Evolutionary conservation across 2,329 filamentous ascomycete genomes (phyloP).

Genomic region (Monosporascus sp.): DNA sequence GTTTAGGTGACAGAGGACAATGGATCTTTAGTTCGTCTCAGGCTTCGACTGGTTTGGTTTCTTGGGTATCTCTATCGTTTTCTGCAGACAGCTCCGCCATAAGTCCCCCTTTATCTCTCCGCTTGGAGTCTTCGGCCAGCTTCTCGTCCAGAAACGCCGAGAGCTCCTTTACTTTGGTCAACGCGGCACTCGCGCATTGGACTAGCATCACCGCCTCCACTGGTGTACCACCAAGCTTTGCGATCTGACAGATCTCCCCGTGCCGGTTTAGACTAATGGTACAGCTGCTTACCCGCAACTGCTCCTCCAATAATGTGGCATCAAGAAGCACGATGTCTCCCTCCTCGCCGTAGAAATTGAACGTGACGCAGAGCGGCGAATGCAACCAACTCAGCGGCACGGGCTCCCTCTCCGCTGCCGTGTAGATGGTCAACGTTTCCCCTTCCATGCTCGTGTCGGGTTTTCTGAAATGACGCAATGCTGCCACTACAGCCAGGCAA

Average conservation of each 20-base stretch:
- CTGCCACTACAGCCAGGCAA: slow-evolving; percentile 82
- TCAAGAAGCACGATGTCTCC: slow-evolving; percentile 70
- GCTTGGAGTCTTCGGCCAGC: slow-evolving; percentile 72
- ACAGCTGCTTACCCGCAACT: slow-evolving; percentile 66
- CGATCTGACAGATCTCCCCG: slow-evolving; percentile 85
- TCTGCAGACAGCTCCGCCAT: slow-evolving; percentile 75
- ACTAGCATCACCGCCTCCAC: slow-evolving; percentile 76
- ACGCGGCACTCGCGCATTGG: slow-evolving; percentile 67
- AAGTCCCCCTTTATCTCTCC: slow-evolving; percentile 71
- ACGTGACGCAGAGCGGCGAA: slow-evolving; percentile 85
- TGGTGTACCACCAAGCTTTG: slow-evolving; percentile 80
- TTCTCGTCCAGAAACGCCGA: slow-evolving; percentile 66
- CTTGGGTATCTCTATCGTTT: slow-evolving; percentile 62
- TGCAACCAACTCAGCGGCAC: slow-evolving; percentile 88
- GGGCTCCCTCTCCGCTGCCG: slow-evolving; percentile 78
- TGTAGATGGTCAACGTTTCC: slow-evolving; percentile 79
- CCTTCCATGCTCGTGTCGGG: slow-evolving; percentile 85
- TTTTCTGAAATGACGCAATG: slow-evolving; percentile 83
- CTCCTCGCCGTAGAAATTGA: slow-evolving; percentile 73
- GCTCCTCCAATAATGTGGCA: slow-evolving; percentile 68
- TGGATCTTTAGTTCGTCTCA: not conserved
- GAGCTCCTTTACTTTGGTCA: slow-evolving; percentile 76
- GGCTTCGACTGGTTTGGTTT: not conserved
- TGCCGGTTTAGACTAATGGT: slow-evolving; percentile 84
- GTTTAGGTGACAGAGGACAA: not conserved